phyloP scores from a whole-genome alignment of 225 moss, liverwort and hornwort species.

The Sphagnum contortum region DNA sequence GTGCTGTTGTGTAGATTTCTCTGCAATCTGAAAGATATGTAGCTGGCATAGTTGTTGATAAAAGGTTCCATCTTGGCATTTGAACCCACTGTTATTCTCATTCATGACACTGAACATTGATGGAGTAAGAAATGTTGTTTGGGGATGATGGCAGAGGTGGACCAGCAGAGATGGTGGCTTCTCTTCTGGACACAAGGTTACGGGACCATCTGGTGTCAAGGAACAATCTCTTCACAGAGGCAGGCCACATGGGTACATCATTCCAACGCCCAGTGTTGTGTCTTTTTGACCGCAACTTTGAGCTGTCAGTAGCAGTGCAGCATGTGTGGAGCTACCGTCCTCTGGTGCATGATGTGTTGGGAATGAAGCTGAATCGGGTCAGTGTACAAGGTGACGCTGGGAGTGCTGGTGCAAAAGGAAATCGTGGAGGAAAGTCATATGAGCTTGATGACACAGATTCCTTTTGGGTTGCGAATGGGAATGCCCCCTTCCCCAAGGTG shows the following conservation, averaged over 20 bases:
- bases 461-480: conserved; percentile 82
- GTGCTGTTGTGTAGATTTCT: not conserved
- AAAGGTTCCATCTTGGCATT: no score
- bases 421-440: conserved; percentile 64
- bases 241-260: conserved; percentile 86
- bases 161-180: conserved; percentile 93
- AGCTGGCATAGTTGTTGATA: no score
- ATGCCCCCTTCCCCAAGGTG: conserved; percentile 74
- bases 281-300: conserved; percentile 91
- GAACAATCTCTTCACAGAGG: conserved; percentile 95
- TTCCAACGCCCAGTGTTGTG: conserved; percentile 92
- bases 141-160: conserved; percentile 47
- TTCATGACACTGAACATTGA: no score
- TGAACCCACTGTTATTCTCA: no score
- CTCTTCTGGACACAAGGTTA: conserved; percentile 71
- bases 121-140: no score
- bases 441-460: conserved; percentile 86
- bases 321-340: conserved; percentile 96
- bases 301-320: conserved; percentile 86
- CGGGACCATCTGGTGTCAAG: conserved; percentile 89
- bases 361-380: conserved; percentile 92
- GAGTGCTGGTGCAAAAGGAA: conserved; percentile 45
- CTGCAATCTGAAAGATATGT: not conserved
- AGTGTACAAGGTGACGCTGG: conserved; percentile 67
- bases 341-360: conserved; percentile 88